Base-by-base conservation (phyloP, 345 rosid species). In the Populus davidiana region DNA sequence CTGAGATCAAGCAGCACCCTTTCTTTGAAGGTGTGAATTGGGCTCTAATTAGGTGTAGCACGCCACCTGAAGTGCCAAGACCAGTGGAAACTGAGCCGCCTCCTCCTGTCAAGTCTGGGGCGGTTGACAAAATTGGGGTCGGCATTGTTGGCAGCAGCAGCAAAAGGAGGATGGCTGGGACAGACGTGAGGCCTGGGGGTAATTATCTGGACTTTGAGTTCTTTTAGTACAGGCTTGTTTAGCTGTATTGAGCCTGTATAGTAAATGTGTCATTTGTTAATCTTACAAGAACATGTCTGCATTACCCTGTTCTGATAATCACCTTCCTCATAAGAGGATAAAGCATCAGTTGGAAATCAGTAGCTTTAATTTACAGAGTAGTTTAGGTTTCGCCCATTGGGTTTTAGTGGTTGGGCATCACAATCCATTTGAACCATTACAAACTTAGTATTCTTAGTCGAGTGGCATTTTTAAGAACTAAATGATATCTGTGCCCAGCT, bases 11-110 rank as follows among this genome's bases (percentile, higher is more conserved):
- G 76, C 99, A 93, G 75, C 99, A 96, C 67, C 93, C 99, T 1
- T 93, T 93, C 86, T 96, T 96, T 59, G 96, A 96, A 86, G 97
- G 97, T 2, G 97, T 96, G 76, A 96, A 96, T 69, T 96, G 98
- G 99, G 98, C 99, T 62, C 89, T 96, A 73, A 96, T 96, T 41
- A 83, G 99, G 70, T 96, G 98, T 87, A 90, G 97, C 78, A 92
- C 99, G 23, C 98, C 99, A 8, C 99, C 99, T 17, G 97, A 93
- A 87, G 94, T 93, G 65, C 99, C 99, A 0, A 87, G 98, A 75
- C 90, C 89, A 0, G 78, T 89, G 81, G 98, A 96, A 82, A 56
- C 85, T 0, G 96, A 93, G 83, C 85, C 81, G 68, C 89, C 96
- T 0, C 90, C 94, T 0, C 90, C 94, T 0, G 90, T 88, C 35